Percentiles rank a stretch among this genome's conserved stretches.
These are phyloP conservation scores for Malus hybrid DNA, from an alignment of 331 rosid species.

Conservation along the genomic window DNA sequence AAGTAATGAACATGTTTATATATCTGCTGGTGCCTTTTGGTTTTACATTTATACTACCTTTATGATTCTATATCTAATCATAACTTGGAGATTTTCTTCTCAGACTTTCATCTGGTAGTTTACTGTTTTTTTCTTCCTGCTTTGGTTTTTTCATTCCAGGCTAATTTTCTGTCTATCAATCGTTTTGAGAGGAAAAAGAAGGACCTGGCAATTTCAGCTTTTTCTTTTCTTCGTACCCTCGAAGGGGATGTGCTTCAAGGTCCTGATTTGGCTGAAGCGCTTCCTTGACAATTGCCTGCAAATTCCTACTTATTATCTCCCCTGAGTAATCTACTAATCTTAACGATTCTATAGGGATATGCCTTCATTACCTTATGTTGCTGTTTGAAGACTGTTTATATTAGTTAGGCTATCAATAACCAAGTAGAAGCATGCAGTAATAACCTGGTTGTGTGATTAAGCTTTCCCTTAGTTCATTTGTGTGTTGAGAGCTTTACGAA, in stretches of 20 bases:
- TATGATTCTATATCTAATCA: neutral
- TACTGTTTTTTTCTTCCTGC: neutral
- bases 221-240: conserved; percentile 48
- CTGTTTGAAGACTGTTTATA: neutral
- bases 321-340: no score
- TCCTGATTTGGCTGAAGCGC: conserved; percentile 34
- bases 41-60: conserved; percentile 1
- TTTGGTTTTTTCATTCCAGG: conserved; percentile 27
- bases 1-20: conserved; percentile 60
- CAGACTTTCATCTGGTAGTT: neutral
- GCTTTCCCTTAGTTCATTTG: neutral
- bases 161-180: conserved; percentile 79
- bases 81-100: neutral
- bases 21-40: conserved; percentile 23
- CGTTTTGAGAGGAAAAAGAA: conserved; percentile 92
- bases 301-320: conserved; percentile 13
- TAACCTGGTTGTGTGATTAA: neutral
- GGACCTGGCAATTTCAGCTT: conserved; percentile 76
- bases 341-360: neutral
- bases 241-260: conserved; percentile 31
- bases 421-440: neutral
- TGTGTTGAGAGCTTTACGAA: neutral
- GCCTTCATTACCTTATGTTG: neutral
- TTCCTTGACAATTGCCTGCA: conserved; percentile 70
- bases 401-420: neutral